A percentile compares a stretch with the other conserved stretches of the same genome.
phyloP scores from a whole-genome alignment of 306 rosid species.

The Benincasa hispida region DNA sequence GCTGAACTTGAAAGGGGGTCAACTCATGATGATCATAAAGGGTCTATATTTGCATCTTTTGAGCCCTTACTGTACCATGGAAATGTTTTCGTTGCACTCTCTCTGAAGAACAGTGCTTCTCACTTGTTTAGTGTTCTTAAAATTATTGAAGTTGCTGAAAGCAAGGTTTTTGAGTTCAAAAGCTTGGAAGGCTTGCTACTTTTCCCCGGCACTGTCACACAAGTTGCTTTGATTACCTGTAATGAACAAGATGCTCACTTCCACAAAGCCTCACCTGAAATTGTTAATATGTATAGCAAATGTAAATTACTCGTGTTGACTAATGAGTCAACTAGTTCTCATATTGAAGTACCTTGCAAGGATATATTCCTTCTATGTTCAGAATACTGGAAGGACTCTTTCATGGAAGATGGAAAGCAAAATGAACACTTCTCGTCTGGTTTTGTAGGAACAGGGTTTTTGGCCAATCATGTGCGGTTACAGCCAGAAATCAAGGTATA shows the following conservation, averaged over 20 bases:
- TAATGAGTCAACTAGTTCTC: conserved; percentile 60
- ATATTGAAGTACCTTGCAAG: conserved; percentile 58
- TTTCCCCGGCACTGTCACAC: conserved; percentile 64
- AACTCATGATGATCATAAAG: conserved; percentile 17
- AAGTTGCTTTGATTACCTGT: conserved; percentile 62
- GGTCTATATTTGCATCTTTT: conserved; percentile 45
- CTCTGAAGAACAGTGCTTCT: conserved; percentile 54
- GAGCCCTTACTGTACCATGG: conserved; percentile 20
- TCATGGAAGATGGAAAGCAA: conserved; percentile 29
- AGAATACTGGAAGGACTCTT: conserved; percentile 34
- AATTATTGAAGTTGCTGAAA: conserved; percentile 40
- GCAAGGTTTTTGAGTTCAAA: conserved; percentile 39
- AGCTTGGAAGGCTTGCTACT: conserved; percentile 62
- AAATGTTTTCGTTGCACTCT: conserved; percentile 24
- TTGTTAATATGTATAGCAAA: conserved; percentile 19
- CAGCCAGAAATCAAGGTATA: conserved; percentile 39
- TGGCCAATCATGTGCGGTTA: conserved; percentile 19
- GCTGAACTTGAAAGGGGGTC: conserved; percentile 37
- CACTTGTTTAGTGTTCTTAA: conserved; percentile 38
- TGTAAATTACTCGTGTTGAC: conserved; percentile 59
- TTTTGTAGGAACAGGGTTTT: conserved; percentile 21
- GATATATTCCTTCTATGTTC: conserved; percentile 46
- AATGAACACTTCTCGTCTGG: conserved; percentile 22
- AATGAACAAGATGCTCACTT: conserved; percentile 23
- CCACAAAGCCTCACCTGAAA: conserved; percentile 21